phyloP scores from a whole-genome alignment of 345 rosid genomes.

The Salix exigua region DNA sequence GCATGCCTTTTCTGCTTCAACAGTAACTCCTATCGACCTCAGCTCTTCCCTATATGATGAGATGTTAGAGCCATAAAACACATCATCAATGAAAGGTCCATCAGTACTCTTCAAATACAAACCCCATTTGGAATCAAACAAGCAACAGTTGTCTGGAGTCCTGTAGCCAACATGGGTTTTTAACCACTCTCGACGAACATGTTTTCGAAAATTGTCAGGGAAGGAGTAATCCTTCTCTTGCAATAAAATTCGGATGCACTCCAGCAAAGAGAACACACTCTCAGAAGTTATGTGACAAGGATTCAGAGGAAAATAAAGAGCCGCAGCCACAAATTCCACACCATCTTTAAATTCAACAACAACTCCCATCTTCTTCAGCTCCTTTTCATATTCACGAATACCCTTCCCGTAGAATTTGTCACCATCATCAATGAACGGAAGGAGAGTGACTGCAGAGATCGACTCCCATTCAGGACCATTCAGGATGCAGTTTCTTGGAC shows the following conservation, averaged over 20 bases:
- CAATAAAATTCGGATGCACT: slow-evolving; percentile 39
- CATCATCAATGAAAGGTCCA: slow-evolving; percentile 73
- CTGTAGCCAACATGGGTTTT: slow-evolving; percentile 52
- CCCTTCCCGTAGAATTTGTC: slow-evolving; percentile 40
- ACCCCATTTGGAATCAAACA: slow-evolving; percentile 43
- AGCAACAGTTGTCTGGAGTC: slow-evolving; percentile 41
- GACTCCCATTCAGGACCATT: slow-evolving; percentile 51
- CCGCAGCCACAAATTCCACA: slow-evolving; percentile 38
- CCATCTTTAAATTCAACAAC: slow-evolving; percentile 41
- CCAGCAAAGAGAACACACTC: slow-evolving; percentile 39
- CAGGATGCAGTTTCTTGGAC: slow-evolving; percentile 54
- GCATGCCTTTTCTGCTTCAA: slow-evolving; percentile 29
- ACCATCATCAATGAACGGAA: slow-evolving; percentile 57
- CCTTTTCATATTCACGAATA: slow-evolving; percentile 40
- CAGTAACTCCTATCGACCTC: slow-evolving; percentile 39
- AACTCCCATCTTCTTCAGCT: slow-evolving; percentile 50
- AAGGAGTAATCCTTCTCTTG: slow-evolving; percentile 20
- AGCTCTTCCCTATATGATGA: slow-evolving; percentile 39
- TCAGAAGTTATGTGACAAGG: slow-evolving; percentile 22
- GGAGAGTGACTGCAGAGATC: slow-evolving; percentile 42
- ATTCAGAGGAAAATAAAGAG: slow-evolving; percentile 36
- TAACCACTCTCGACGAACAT: slow-evolving; percentile 47
- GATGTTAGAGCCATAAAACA: slow-evolving; percentile 43
- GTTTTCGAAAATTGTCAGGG: slow-evolving; percentile 24
- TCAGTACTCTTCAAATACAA: slow-evolving; percentile 38